phyloP scores from a whole-genome alignment of 148 eudicot species.

The Nyssa sinensis region DNA sequence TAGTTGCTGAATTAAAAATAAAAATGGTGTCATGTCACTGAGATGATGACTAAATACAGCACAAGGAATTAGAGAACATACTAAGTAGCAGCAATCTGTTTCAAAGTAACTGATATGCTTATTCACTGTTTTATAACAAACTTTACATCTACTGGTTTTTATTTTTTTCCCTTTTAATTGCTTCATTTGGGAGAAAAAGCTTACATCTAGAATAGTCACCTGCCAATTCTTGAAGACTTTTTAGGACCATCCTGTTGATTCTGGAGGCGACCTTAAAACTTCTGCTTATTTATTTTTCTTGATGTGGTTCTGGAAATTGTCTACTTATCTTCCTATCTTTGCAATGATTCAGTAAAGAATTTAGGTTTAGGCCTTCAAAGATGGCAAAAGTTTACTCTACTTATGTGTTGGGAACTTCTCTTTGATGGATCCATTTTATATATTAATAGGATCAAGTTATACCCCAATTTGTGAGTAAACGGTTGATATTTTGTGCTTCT shows the following conservation, averaged over 20 bases:
- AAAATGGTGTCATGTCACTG: background rate
- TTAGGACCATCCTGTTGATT: background rate
- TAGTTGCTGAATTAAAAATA: background rate
- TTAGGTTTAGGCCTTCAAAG: background rate
- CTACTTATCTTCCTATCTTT: background rate
- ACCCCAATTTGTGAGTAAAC: background rate
- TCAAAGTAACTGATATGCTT: no score
- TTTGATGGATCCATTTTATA: background rate
- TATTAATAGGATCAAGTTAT: background rate
- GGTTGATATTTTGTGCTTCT: background rate
- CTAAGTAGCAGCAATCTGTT: no score
- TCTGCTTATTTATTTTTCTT: background rate
- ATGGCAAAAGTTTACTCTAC: background rate
- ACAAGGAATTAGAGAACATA: no score
- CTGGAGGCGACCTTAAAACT: background rate
- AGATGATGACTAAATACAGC: background rate
- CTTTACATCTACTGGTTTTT: background rate
- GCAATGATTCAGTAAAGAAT: background rate
- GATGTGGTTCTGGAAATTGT: slow-evolving; percentile 2
- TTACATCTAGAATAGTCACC: background rate
- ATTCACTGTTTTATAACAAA: no score
- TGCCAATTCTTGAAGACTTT: background rate
- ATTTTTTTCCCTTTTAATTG: no score
- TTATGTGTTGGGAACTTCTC: background rate
- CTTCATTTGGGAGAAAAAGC: no score